Evolutionary conservation across 345 rosid genomes (phyloP).

Genomic region (Brassica rapa): DNA sequence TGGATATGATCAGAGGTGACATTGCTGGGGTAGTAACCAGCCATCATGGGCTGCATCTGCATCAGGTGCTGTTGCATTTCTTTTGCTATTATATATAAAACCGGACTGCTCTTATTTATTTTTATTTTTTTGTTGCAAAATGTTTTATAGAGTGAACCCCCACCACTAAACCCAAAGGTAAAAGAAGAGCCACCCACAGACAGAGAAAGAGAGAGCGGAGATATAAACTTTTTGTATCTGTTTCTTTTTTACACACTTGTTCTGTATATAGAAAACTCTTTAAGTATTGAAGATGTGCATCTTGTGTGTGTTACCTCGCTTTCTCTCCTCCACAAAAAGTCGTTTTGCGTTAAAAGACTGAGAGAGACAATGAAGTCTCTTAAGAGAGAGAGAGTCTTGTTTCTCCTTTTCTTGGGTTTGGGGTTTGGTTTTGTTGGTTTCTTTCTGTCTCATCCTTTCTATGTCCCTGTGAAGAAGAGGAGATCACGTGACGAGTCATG

Average conservation of each 20-base stretch:
- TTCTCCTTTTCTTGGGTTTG: constrained; percentile 41
- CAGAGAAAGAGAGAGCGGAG: constrained; percentile 23
- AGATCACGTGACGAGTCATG: constrained; percentile 64
- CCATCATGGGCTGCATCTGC: constrained; percentile 99
- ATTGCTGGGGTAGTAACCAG: constrained; percentile 97
- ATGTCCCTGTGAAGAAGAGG: constrained; percentile 39
- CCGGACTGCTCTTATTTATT: constrained; percentile 22
- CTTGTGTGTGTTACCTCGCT: constrained; percentile 33
- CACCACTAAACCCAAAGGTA: constrained; percentile 43
- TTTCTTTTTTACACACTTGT: constrained; percentile 24
- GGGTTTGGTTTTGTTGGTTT: constrained; percentile 46
- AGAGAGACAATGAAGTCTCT: constrained; percentile 47
- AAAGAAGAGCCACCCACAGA: constrained; percentile 32
- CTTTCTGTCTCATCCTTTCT: constrained; percentile 41
- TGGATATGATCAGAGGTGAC: constrained; percentile 99
- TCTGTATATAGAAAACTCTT: constrained; percentile 45
- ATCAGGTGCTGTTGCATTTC: constrained; percentile 99
- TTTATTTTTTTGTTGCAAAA: background rate
- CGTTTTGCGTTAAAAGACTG: constrained; percentile 44
- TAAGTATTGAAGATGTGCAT: constrained; percentile 41
- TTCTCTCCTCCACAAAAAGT: constrained; percentile 42
- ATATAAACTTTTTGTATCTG: constrained; percentile 27
- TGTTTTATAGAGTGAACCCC: constrained; percentile 34
- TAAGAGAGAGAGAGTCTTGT: constrained; percentile 29
- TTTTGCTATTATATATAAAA: constrained; percentile 52